A percentile compares a stretch with the other conserved stretches of the same genome.
These are phyloP conservation scores for Sedum album DNA, from an alignment of 164 flowering plant species.

Conservation along the genomic window DNA sequence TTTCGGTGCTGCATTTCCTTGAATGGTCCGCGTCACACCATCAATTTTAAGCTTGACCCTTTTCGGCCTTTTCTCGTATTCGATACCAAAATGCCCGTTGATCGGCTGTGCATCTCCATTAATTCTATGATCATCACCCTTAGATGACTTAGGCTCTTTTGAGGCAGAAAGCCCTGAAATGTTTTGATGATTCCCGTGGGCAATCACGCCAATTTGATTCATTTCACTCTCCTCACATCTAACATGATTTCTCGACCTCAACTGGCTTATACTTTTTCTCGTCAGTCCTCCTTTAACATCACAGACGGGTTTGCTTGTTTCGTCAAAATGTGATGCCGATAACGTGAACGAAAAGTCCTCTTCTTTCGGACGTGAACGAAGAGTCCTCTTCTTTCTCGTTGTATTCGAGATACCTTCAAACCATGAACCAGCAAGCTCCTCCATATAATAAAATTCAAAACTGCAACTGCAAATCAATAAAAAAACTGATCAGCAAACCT, in stretches of 20 bases:
- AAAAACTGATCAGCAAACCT: too few relatives aligned
- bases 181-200: conserved; percentile 42
- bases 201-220: too few relatives aligned
- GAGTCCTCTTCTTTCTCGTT: conserved; percentile 56
- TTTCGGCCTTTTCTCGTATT: conserved; percentile 49
- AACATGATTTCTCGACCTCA: conserved; percentile 21
- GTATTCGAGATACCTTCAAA: conserved; percentile 27
- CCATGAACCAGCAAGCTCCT: conserved; percentile 28
- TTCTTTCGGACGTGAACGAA: conserved; percentile 49
- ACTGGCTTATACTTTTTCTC: conserved; percentile 45
- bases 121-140: conserved; percentile 14
- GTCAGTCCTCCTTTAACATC: conserved; percentile 41
- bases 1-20: conserved; percentile 40
- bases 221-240: conserved; percentile 21
- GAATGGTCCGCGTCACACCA: conserved; percentile 70
- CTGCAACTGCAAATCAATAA: background rate
- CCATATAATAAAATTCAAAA: conserved; percentile 27
- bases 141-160: conserved; percentile 29
- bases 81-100: conserved; percentile 18
- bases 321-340: conserved; percentile 47
- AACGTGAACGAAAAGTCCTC: conserved; percentile 46
- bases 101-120: conserved; percentile 22
- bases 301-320: conserved; percentile 41
- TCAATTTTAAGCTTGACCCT: conserved; percentile 82
- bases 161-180: conserved; percentile 59